Evolutionary conservation across 1,284 basidiomycete genomes (phyloP).

Genomic region (Fomitopsis pinicola): DNA sequence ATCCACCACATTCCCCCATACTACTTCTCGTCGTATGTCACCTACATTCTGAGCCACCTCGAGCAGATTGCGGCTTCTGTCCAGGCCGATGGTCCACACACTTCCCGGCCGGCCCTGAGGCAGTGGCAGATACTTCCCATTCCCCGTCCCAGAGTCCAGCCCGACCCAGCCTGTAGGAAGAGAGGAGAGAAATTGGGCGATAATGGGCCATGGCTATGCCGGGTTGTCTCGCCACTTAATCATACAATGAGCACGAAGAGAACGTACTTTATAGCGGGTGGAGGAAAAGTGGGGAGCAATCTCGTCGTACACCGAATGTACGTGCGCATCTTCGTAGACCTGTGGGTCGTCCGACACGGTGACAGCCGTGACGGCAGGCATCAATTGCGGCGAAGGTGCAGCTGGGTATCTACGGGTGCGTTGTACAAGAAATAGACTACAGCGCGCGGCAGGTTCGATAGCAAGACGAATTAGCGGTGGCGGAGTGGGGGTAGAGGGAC

Average conservation of each 20-base stretch:
- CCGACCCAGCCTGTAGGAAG: constrained; percentile 81
- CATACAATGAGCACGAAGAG: neutral
- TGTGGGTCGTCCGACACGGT: constrained; percentile 43
- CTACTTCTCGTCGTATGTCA: constrained; percentile 59
- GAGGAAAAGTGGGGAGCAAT: constrained; percentile 93
- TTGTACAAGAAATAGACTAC: constrained; percentile 7
- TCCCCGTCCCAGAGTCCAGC: constrained; percentile 94
- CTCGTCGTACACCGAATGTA: constrained; percentile 85
- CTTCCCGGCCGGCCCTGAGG: constrained; percentile 51
- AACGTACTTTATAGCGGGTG: constrained; percentile 84
- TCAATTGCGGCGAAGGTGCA: neutral
- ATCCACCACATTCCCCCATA: constrained; percentile 70
- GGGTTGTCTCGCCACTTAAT: neutral
- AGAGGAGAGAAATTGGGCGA: constrained; percentile 73
- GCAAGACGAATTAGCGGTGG: constrained; percentile 4
- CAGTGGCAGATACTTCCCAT: constrained; percentile 92
- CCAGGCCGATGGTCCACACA: constrained; percentile 77
- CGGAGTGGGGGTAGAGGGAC: neutral
- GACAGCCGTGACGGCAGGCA: constrained; percentile 31
- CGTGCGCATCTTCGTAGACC: constrained; percentile 69
- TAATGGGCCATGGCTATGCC: constrained; percentile 89
- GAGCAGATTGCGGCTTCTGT: constrained; percentile 78
- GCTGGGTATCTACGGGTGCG: constrained; percentile 2
- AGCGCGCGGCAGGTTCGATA: neutral
- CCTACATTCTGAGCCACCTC: constrained; percentile 66